These are phyloP conservation scores for Pichia sp. DNA, from an alignment of 1,139 yeast species.

Conservation along the genomic window DNA sequence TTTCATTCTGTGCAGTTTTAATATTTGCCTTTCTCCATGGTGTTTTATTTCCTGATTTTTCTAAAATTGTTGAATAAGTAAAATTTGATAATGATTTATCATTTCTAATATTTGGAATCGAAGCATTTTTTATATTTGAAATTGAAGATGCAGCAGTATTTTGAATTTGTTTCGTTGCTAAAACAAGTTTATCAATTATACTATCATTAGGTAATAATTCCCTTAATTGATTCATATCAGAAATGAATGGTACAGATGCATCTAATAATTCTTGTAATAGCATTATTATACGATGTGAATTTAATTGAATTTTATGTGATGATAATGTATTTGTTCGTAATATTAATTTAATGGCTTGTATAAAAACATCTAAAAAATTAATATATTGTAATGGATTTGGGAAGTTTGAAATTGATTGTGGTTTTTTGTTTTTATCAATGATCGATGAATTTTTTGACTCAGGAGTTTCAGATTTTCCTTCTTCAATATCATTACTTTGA, in stretches of 20 bases:
- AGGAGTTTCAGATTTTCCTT: no score
- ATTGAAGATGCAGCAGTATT: conserved; percentile 28
- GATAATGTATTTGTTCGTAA: conserved; percentile 50
- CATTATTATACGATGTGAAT: conserved; percentile 59
- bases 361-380: conserved; percentile 47
- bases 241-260: conserved; percentile 64
- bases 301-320: conserved; percentile 52
- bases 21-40: conserved; percentile 76
- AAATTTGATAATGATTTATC: neutral
- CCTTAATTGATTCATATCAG: conserved; percentile 65
- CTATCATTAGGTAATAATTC: conserved; percentile 57
- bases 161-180: conserved; percentile 33
- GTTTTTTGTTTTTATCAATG: neutral
- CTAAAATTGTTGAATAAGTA: conserved; percentile 22
- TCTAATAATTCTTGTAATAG: conserved; percentile 66
- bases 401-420: conserved; percentile 14
- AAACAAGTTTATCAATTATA: conserved; percentile 36
- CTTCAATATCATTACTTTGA: no score
- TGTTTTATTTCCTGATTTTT: conserved; percentile 31
- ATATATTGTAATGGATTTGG: conserved; percentile 48
- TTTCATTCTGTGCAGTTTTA: conserved; percentile 66
- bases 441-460: no score
- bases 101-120: conserved; percentile 6
- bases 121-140: conserved; percentile 22
- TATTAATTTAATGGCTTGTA: conserved; percentile 49